Percentiles rank a stretch among this genome's conserved stretches.
phyloP scores from a whole-genome alignment of 1,139 yeast genomes.

The Suhomyces bolitotheri region DNA sequence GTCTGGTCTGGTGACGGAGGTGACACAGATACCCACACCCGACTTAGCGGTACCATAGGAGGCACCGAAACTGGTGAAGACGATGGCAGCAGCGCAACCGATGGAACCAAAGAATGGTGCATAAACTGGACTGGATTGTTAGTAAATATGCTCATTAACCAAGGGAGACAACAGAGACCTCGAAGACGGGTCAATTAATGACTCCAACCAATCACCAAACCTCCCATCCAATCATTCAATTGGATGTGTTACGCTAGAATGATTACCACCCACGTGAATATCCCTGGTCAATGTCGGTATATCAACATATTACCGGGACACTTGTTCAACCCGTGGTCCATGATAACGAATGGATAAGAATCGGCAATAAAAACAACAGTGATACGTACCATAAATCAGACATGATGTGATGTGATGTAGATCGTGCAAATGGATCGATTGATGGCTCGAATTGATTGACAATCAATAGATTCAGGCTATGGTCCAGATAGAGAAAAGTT shows the following conservation, averaged over 20 bases:
- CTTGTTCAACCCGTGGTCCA: too few species aligned
- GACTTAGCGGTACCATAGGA: slow-evolving; percentile 99
- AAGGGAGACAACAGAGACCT: too few species aligned
- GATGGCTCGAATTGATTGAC: slow-evolving; percentile 10
- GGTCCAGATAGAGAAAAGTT: slow-evolving; percentile 8
- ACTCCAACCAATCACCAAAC: too few species aligned
- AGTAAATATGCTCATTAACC: too few species aligned
- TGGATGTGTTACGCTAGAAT: too few species aligned
- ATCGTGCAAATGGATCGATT: slow-evolving; percentile 9
- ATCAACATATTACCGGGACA: too few species aligned
- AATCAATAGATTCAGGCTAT: slow-evolving; percentile 7
- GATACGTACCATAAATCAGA: slow-evolving; percentile 62
- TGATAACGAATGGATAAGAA: too few species aligned
- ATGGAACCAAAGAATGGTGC: slow-evolving; percentile 97
- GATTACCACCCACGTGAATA: too few species aligned
- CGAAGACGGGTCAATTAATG: too few species aligned
- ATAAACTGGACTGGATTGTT: slow-evolving; percentile 63
- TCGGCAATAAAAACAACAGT: too few species aligned
- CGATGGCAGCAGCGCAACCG: slow-evolving; percentile 99
- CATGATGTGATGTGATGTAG: slow-evolving; percentile 25
- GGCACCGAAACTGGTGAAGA: slow-evolving; percentile 98
- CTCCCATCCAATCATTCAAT: too few species aligned
- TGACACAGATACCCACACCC: slow-evolving; percentile 99
- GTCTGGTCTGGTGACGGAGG: slow-evolving; percentile 97
- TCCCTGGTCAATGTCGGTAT: too few species aligned